Percentiles rank a stretch among this genome's conserved stretches.
Evolutionary conservation across 164 flowering plant species (phyloP).

Genomic region (Nymphaea thermarum): DNA sequence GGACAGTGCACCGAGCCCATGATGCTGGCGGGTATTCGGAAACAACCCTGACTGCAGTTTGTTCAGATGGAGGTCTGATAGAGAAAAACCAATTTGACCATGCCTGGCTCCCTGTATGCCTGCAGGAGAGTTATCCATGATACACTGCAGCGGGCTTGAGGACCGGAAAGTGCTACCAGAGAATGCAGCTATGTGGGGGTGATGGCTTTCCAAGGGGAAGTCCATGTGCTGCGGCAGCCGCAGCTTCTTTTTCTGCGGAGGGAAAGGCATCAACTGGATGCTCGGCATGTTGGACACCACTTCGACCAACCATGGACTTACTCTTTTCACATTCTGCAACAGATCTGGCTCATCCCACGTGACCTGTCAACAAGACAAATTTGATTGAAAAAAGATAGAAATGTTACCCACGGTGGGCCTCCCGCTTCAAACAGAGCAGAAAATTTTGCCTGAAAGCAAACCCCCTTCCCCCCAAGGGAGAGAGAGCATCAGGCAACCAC

Average conservation of each 20-base stretch:
- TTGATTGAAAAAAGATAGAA: no score
- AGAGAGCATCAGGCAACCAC: no score
- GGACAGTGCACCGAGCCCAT: slow-evolving; percentile 6
- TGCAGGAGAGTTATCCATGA: slow-evolving; percentile 67
- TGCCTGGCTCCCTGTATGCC: slow-evolving; percentile 99
- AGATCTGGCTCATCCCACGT: slow-evolving; percentile 96
- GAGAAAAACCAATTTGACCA: slow-evolving; percentile 60
- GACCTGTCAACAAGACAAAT: slow-evolving; percentile 35
- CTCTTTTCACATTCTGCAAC: slow-evolving; percentile 84
- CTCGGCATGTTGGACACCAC: slow-evolving; percentile 70
- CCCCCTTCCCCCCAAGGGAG: no score
- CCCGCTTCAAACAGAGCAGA: no score
- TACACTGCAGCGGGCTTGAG: slow-evolving; percentile 46
- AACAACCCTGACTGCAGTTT: slow-evolving; percentile 50
- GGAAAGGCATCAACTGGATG: slow-evolving; percentile 64
- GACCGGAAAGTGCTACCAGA: slow-evolving; percentile 7
- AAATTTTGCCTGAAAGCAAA: no score
- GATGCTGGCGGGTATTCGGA: slow-evolving; percentile 26
- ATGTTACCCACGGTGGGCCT: no score
- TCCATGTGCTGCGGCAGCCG: slow-evolving; percentile 54
- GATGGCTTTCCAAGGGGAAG: slow-evolving; percentile 38
- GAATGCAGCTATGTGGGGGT: slow-evolving; percentile 29
- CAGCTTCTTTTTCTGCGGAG: slow-evolving; percentile 73
- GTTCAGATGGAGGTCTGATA: slow-evolving; percentile 61
- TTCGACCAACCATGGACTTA: slow-evolving; percentile 97